Evolutionary conservation across 2,329 filamentous ascomycete genomes (phyloP).

Genomic region (Aurifilum marmelostoma): DNA sequence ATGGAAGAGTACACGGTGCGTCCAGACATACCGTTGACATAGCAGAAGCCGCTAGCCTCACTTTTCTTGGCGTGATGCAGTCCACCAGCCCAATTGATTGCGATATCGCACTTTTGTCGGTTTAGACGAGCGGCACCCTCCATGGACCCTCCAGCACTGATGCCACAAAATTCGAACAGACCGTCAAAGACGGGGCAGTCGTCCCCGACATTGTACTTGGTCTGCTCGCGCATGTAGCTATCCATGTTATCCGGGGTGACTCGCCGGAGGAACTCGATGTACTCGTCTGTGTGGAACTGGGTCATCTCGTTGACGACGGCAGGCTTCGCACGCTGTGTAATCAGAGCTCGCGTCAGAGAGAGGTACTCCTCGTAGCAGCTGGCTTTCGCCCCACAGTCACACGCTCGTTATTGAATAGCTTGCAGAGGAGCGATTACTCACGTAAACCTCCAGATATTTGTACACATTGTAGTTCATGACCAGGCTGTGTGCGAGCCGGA

Average conservation of each 20-base stretch:
- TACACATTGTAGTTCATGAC: constrained; percentile 96
- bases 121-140: constrained; percentile 90
- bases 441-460: constrained; percentile 94
- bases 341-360: constrained; percentile 28
- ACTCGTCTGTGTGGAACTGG: constrained; percentile 92
- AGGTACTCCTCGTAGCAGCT: constrained; percentile 41
- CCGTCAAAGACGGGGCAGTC: constrained; percentile 98
- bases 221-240: constrained; percentile 84
- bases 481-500: constrained; percentile 91
- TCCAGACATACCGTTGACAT: constrained; percentile 82
- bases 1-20: constrained; percentile 44
- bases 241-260: constrained; percentile 99
- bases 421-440: constrained; percentile 60
- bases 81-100: constrained; percentile 97
- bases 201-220: constrained; percentile 91
- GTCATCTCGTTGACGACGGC: constrained; percentile 89
- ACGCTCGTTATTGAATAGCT: too few species aligned
- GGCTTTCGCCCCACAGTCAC: neutral
- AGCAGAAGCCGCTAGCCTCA: constrained; percentile 96
- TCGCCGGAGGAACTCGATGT: constrained; percentile 92
- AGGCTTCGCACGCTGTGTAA: constrained; percentile 73
- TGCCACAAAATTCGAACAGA: constrained; percentile 93
- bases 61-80: constrained; percentile 97
- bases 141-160: constrained; percentile 92
- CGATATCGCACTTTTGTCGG: constrained; percentile 91